Base-by-base conservation (phyloP, 2,329 filamentous ascomycete genomes). In the Xylaria sp. region DNA sequence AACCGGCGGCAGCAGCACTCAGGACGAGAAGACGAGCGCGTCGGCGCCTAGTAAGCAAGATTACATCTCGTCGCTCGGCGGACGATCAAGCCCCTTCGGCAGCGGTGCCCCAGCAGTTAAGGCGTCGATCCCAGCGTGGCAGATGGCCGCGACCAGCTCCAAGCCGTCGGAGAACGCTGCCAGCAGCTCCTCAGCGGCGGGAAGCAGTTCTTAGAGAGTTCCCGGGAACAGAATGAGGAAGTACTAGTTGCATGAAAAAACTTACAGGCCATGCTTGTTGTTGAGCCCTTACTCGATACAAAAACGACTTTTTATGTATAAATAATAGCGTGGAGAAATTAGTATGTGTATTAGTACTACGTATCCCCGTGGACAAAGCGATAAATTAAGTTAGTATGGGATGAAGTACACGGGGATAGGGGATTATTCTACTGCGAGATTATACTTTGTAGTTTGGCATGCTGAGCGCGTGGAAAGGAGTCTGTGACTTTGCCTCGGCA, bases 41-140 rank as follows among this genome's bases (percentile, higher is more conserved):
- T 48, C 67, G 69, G 78, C 36, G 28, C 68, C 65, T 23, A 76
- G 70, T 59, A 76, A 74, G 56, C 73, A 78, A 56, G 77, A 78
- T 50, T 78, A 77, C 60, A 63, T 76, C 13, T 78, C 82, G 1
- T 76, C 79, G 23, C 74, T 81, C 28, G 78, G 77, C 45, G 78
- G 79, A 45, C 79, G 77, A 66, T 78, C 81, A 12, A 85, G 79
- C 73, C 84, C 86, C 34, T 86, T 89, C 78, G 78, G 73, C 70
- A 82, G 85, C 67, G 82, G 85, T 65, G 81, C 83, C 70, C 79
- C 85, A 43, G 75, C 79, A 15, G 81, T 80, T 39, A 89, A 87
- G 80, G 91, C 91, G 12, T 89, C 91, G 12, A 94, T 94, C 72
- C 92, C 92, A 4, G 88, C 91, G 4, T 94, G 92, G 92, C 92